Base-by-base conservation (phyloP, 495 filamentous ascomycete genomes). In the Aspergillus nidulans region DNA sequence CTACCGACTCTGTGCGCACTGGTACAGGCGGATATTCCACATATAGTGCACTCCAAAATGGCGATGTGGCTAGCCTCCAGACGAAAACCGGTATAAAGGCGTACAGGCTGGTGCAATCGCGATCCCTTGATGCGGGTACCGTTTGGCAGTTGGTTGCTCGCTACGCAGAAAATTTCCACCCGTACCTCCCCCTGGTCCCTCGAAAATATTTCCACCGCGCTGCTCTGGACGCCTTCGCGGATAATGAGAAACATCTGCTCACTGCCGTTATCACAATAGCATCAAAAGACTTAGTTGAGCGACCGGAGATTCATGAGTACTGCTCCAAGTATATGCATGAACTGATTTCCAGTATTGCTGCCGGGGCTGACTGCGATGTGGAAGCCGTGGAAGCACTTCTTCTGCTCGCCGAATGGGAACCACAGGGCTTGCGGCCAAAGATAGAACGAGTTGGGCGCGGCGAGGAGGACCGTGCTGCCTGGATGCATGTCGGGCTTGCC, bases 401-500 rank as follows among this genome's bases (percentile, higher is more conserved):
- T 8, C 61, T 86, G 9, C 72, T 85, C 13, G 83, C 83, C 1
- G 83, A 86, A 60, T 85, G 82, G 82, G 82, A 82, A 34, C 83
- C 83, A 0, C 83, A 85, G 32, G 78, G 79, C 4, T 70, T 80
- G 5, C 72, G 79, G 15, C 72, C 69, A 40, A 77, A 57, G 15
- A 67, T 76, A 21, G 78, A 81, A 54, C 70, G 77, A 16, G 81
- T 85, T 13, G 84, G 84, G 0, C 74, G 80, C 25, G 84, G 83
- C 9, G 81, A 85, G 64, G 84, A 87, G 64, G 84, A 87, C 58
- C 75, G 82, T 39, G 81, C 82, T 28, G 80, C 81, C 3, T 87
- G 84, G 84, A 85, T 85, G 83, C 83, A 85, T 63, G 81, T 85
- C 10, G 84, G 84, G 5, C 75, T 81, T 5, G 84, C 84, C 1